phyloP scores from a whole-genome alignment of 345 rosid species.

The Gynandropsis gynandra region DNA sequence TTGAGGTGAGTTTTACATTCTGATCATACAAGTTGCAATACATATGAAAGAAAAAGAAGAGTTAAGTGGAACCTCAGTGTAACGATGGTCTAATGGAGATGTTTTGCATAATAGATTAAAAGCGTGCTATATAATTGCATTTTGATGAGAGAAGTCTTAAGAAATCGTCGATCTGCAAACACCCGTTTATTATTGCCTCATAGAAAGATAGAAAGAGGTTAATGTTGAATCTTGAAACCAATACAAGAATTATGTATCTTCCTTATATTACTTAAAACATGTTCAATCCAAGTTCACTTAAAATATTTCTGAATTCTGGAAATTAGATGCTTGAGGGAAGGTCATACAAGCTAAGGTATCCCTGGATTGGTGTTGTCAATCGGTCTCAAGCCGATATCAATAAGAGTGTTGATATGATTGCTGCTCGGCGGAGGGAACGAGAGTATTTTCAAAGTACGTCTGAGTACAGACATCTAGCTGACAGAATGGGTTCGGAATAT shows the following conservation, averaged over 20 bases:
- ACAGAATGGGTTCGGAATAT: slow-evolving; percentile 90
- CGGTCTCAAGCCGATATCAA: slow-evolving; percentile 98
- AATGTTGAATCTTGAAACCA: no score
- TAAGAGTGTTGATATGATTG: slow-evolving; percentile 96
- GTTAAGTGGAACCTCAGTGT: no score
- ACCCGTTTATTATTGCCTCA: no score
- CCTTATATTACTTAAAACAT: slow-evolving; percentile 1
- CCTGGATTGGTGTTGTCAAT: slow-evolving; percentile 97
- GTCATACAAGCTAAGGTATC: slow-evolving; percentile 74
- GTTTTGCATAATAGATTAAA: no score
- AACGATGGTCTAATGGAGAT: no score
- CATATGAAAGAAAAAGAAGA: neutral
- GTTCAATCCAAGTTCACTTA: slow-evolving; percentile 4
- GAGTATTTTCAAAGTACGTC: slow-evolving; percentile 59
- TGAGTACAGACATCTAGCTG: slow-evolving; percentile 70
- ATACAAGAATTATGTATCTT: no score
- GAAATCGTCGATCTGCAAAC: no score
- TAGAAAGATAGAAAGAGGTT: no score
- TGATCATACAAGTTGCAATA: neutral
- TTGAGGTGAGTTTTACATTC: slow-evolving; percentile 60
- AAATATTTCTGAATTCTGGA: slow-evolving; percentile 11
- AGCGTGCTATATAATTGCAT: no score
- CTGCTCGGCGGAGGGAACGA: slow-evolving; percentile 87
- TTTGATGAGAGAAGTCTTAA: no score
- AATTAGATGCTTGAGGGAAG: slow-evolving; percentile 83